These are phyloP conservation scores for Castanospermum australe DNA, from an alignment of 306 rosid genomes.

Conservation along the genomic window DNA sequence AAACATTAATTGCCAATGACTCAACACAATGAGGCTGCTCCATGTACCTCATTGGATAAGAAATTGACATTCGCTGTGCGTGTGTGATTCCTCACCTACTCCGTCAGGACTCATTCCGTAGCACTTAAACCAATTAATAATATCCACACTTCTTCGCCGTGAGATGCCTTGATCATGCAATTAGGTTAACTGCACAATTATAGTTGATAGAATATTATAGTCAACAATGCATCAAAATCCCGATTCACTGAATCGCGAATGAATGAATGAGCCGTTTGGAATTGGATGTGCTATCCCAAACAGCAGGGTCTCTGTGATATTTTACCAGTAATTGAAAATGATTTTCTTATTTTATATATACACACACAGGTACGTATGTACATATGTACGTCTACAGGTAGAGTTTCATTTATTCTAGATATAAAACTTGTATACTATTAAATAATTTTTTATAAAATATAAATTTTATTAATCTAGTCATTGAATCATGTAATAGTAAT, in stretches of 20 bases:
- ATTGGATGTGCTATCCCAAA: background rate
- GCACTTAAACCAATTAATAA: background rate
- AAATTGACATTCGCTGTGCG: background rate
- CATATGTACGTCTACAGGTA: too few relatives aligned
- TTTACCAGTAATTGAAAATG: background rate
- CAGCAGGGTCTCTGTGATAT: background rate
- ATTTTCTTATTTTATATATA: too few relatives aligned
- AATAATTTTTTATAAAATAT: too few relatives aligned
- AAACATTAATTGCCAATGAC: background rate
- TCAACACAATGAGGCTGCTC: background rate
- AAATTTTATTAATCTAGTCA: too few relatives aligned
- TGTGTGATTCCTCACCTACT: conserved; percentile 16
- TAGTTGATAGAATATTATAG: background rate
- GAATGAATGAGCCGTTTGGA: background rate
- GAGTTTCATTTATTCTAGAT: too few relatives aligned
- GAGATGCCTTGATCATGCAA: background rate
- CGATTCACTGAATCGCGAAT: too few relatives aligned
- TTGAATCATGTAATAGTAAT: too few relatives aligned
- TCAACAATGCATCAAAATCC: background rate
- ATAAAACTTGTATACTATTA: too few relatives aligned
- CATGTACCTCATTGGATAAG: background rate
- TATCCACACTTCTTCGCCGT: background rate
- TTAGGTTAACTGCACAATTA: background rate
- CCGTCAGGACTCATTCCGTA: background rate
- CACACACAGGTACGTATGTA: too few relatives aligned